Conservation (phyloP, 768 basidiomycete species). For the Phylloporus scabripes region DNA sequence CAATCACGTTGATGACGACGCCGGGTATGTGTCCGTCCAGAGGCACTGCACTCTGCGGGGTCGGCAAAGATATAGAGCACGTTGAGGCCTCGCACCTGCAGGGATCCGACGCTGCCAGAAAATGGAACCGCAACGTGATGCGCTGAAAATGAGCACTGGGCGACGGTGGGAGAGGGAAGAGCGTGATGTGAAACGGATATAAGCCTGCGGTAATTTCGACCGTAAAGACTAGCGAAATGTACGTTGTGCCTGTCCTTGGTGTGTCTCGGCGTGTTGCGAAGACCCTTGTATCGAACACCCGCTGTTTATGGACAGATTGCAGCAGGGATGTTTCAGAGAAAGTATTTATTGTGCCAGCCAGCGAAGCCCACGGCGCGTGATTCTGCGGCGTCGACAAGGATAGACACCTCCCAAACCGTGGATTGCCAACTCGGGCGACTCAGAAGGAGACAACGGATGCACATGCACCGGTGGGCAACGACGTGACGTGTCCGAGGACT, state of each 20-base stretch:
- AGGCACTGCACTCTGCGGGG: too few relatives aligned
- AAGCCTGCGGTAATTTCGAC: not conserved
- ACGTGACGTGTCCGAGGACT: slow-evolving; percentile 15
- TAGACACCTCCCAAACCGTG: slow-evolving; percentile 2
- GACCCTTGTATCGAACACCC: slow-evolving; percentile 1
- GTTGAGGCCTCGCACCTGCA: not conserved
- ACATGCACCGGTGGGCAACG: not conserved
- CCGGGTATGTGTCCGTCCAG: too few relatives aligned
- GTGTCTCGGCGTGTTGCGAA: slow-evolving; percentile 15
- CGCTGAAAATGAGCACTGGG: too few relatives aligned
- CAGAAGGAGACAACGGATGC: not conserved
- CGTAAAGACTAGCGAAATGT: slow-evolving; percentile 3
- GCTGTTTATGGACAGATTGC: slow-evolving; percentile 4
- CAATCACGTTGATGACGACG: not conserved
- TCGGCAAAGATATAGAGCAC: not conserved
- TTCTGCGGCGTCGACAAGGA: slow-evolving; percentile 3
- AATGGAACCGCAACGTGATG: not conserved
- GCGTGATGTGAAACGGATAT: slow-evolving; percentile 16
- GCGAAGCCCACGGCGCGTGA: not conserved
- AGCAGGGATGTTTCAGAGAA: too few relatives aligned
- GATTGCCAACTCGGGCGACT: not conserved
- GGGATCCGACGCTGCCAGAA: not conserved
- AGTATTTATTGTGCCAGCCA: not conserved
- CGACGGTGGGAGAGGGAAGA: not conserved
- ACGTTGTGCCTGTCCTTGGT: slow-evolving; percentile 10